Conservation (phyloP, 1,284 basidiomycete genomes). For the Inonotus obliquus region DNA sequence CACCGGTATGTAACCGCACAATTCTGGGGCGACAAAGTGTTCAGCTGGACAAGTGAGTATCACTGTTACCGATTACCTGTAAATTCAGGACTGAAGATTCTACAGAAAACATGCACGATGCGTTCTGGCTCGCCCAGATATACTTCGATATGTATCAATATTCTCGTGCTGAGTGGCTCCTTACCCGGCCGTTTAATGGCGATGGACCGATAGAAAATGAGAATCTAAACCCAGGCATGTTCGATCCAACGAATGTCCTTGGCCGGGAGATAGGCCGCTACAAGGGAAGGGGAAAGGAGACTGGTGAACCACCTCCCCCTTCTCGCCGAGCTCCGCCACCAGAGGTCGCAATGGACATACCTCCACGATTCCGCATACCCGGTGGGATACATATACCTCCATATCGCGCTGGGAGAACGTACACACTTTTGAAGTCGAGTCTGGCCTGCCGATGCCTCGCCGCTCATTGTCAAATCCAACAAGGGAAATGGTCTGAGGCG, state of each 20-base stretch:
- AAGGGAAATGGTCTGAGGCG: conserved; percentile 92
- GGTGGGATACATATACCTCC: conserved; percentile 57
- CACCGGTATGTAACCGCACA: conserved; percentile 96
- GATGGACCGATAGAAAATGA: not conserved
- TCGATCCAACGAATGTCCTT: conserved; percentile 19
- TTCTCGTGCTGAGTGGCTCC: conserved; percentile 86
- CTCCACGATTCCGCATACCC: conserved; percentile 37
- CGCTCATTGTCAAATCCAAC: conserved; percentile 89
- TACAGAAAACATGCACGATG: conserved; percentile 89
- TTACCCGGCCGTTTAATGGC: conserved; percentile 75
- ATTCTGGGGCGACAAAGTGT: conserved; percentile 97
- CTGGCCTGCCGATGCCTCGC: conserved; percentile 91
- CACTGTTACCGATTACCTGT: not conserved
- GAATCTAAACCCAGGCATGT: not conserved
- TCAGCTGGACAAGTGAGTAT: conserved; percentile 87
- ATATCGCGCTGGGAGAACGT: conserved; percentile 57
- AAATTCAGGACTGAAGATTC: conserved; percentile 1
- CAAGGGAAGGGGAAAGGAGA: conserved; percentile 64
- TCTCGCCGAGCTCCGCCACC: conserved; percentile 27
- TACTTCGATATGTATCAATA: conserved; percentile 96
- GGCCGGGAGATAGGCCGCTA: not conserved
- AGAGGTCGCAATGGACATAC: conserved; percentile 6
- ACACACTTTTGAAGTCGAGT: conserved; percentile 83
- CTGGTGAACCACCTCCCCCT: conserved; percentile 32
- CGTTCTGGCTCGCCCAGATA: conserved; percentile 97